These are phyloP conservation scores for Solanum verrucosum DNA, from an alignment of 257 asterid species.

Conservation along the genomic window DNA sequence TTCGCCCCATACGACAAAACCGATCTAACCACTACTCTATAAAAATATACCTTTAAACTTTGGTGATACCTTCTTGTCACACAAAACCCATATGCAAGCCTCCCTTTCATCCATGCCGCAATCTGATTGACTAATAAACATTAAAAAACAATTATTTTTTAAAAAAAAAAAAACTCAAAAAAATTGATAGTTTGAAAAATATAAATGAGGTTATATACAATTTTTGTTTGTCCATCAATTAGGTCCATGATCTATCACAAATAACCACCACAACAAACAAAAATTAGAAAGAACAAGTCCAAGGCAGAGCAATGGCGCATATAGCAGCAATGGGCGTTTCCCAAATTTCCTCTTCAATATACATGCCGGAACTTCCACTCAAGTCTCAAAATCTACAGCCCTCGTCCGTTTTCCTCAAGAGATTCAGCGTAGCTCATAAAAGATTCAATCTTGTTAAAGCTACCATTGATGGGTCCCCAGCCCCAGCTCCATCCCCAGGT, in stretches of 20 bases:
- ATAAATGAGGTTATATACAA: neutral
- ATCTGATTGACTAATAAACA: neutral
- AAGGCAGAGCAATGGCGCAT: conserved; percentile 21
- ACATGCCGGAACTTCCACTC: neutral
- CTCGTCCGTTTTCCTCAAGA: conserved; percentile 7
- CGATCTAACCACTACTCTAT: neutral
- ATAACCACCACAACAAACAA: neutral
- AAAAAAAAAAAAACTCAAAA: too few relatives aligned
- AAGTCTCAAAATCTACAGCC: neutral
- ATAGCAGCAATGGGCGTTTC: conserved; percentile 16
- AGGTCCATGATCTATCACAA: neutral
- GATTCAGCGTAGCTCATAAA: conserved; percentile 5
- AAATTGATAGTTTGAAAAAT: neutral
- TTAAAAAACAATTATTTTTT: too few relatives aligned
- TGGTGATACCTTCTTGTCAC: neutral
- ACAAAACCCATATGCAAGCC: neutral
- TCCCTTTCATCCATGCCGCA: neutral
- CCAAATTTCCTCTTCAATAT: neutral
- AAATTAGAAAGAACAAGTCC: neutral
- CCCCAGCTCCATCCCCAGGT: conserved; percentile 32
- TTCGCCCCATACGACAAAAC: too few relatives aligned
- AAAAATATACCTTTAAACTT: neutral
- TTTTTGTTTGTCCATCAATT: too few relatives aligned
- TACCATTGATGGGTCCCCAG: conserved; percentile 32
- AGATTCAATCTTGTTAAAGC: conserved; percentile 17